Base-by-base conservation (phyloP, 495 filamentous ascomycete genomes). In the Copromyces sp. region DNA sequence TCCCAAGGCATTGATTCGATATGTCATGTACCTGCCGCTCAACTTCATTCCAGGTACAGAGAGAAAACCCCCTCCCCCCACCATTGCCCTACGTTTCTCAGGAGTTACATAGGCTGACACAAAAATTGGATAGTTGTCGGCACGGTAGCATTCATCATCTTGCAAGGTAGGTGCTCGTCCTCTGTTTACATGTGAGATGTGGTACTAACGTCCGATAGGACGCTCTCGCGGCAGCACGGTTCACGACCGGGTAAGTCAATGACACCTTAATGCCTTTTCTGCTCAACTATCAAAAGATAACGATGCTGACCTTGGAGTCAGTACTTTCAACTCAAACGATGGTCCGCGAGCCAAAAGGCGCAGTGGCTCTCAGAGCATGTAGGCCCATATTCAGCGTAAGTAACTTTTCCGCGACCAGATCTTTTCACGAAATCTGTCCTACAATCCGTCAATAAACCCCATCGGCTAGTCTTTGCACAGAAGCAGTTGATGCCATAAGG, bases 281-380 rank as follows among this genome's bases (percentile, higher is more conserved):
- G 35, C 38, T n/a, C 24, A 11, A 42, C 16, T 16, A 65, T 37
- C 53, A 35, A 35, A 37, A 65, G 53, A 65, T 35, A 35, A 16
- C 29, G 29, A 65, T 65, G 40, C 73, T 78, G 24, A 79, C 39
- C n/a, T 68, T 17, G 16, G 32, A 35, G 77, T 69, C 69, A 87
- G 78, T 99, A 97, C 80, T 98, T 97, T 77, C 93, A 97, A 82
- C 84, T 99, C 65, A 97, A 96, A 82, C 88, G 89, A 4, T 95
- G 92, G 90, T 83, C 85, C n/a, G 78, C 82, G 16, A 79, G 80
- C 35, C 83, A 92, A 80, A 86, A 82, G 74, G 86, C 89, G 69
- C 83, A 89, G 71, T 95, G 89, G 84, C 82, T 97, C 38, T 74
- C 87, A 69, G 83, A 87, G 72, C 85, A 91, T 71, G 82, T 84